These are phyloP conservation scores for Neurospora terricola DNA, from an alignment of 495 filamentous ascomycete genomes.

Conservation along the genomic window DNA sequence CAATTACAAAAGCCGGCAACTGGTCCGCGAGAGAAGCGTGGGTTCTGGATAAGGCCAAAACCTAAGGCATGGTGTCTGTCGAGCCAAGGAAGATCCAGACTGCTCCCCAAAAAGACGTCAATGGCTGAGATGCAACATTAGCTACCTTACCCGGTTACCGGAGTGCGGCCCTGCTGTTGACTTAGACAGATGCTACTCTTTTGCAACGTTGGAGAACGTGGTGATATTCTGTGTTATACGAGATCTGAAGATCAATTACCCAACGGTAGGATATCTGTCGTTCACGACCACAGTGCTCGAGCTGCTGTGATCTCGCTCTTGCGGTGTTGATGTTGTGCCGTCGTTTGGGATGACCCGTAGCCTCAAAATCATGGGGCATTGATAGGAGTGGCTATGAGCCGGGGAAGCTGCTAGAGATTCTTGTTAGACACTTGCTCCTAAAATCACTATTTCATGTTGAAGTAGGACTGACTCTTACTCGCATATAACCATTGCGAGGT, in stretches of 20 bases:
- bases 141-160: not conserved
- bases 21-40: not conserved
- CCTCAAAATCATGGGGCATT: not conserved
- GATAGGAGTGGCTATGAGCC: not conserved
- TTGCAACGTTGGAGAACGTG: not conserved
- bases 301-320: not conserved
- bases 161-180: not conserved
- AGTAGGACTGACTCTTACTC: not conserved
- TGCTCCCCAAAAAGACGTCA: not conserved
- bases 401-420: not conserved
- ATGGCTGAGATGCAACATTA: not conserved
- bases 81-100: not conserved
- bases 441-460: not conserved
- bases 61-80: not conserved
- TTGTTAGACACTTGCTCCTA: not conserved
- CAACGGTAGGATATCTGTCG: not conserved
- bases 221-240: not conserved
- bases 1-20: not conserved
- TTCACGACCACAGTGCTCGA: not conserved
- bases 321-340: not conserved
- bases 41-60: not conserved
- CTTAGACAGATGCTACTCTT: not conserved
- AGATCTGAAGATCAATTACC: not conserved
- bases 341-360: not conserved
- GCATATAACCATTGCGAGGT: not conserved